These are phyloP conservation scores for Colletotrichum aenigma DNA, from an alignment of 2,329 filamentous ascomycete genomes.

Conservation along the genomic window DNA sequence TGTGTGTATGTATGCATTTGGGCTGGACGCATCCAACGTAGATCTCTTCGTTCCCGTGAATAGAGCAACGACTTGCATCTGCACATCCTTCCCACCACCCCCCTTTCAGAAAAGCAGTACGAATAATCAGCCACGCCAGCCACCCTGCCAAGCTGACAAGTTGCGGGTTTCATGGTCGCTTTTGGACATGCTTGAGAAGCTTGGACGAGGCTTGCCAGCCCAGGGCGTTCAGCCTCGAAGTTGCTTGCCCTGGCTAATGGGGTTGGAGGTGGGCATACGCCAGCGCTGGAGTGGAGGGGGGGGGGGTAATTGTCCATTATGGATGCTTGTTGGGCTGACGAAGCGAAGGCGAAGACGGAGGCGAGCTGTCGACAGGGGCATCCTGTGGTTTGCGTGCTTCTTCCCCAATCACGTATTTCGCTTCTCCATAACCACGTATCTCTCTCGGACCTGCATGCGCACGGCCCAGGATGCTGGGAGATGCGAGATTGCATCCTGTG, in stretches of 20 bases:
- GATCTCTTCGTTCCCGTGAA: neutral
- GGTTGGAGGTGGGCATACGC: neutral
- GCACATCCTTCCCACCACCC: neutral
- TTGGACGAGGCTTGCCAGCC: neutral
- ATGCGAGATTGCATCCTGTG: neutral
- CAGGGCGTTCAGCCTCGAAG: neutral
- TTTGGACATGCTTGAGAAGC: neutral
- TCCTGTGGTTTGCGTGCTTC: neutral
- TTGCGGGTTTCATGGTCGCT: neutral
- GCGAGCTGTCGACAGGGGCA: neutral
- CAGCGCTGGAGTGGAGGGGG: neutral
- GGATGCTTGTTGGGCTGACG: neutral
- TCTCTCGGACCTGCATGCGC: neutral
- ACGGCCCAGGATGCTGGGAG: neutral
- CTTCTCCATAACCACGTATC: neutral
- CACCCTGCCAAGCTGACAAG: neutral
- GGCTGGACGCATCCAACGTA: neutral
- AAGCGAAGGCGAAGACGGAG: neutral
- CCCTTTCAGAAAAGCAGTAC: neutral
- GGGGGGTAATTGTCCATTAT: neutral
- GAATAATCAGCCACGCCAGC: neutral
- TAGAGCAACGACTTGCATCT: neutral
- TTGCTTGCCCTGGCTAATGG: neutral
- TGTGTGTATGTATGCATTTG: neutral
- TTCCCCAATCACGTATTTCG: neutral